Evolutionary conservation across 2,329 filamentous ascomycete genomes (phyloP).

Genomic region (Sporothrix protearum): DNA sequence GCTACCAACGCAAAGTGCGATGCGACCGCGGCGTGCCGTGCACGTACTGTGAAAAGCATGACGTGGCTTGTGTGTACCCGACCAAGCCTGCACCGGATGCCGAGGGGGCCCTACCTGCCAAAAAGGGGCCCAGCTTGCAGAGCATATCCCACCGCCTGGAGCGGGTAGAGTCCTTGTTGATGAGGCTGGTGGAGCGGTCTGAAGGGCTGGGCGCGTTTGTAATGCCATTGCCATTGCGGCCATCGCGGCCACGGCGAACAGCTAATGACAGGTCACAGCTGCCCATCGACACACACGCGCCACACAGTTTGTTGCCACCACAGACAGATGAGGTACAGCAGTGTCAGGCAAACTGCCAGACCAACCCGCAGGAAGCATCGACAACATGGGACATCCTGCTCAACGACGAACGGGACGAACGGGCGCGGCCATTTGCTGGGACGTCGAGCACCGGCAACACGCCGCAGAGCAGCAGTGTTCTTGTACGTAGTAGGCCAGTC

Average conservation of each 20-base stretch:
- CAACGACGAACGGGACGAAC: background rate
- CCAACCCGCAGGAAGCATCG: background rate
- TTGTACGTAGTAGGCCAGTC: too few relatives aligned
- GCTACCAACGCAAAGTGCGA: constrained; percentile 15
- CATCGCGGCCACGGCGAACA: too few relatives aligned
- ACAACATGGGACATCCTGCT: constrained; percentile 4
- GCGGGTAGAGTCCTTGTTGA: background rate
- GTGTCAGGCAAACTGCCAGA: background rate
- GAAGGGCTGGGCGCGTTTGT: background rate
- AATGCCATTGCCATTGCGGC: background rate
- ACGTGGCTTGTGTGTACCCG: constrained; percentile 7
- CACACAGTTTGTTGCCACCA: background rate
- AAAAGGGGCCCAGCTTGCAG: background rate
- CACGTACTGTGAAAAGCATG: constrained; percentile 1
- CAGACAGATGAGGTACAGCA: background rate
- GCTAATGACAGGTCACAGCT: too few relatives aligned
- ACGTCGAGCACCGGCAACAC: background rate
- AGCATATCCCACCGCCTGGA: constrained; percentile 3
- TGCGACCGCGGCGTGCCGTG: constrained; percentile 16
- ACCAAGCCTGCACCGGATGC: background rate
- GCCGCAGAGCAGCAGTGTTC: background rate
- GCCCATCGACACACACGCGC: background rate
- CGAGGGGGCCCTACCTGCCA: background rate
- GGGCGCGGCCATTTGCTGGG: background rate
- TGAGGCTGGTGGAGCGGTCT: background rate